A percentile compares a stretch with the other conserved stretches of the same genome.
Conservation (phyloP, 371 early-diverging fungal species). For the Thermomucor indicae-seudaticae region DNA sequence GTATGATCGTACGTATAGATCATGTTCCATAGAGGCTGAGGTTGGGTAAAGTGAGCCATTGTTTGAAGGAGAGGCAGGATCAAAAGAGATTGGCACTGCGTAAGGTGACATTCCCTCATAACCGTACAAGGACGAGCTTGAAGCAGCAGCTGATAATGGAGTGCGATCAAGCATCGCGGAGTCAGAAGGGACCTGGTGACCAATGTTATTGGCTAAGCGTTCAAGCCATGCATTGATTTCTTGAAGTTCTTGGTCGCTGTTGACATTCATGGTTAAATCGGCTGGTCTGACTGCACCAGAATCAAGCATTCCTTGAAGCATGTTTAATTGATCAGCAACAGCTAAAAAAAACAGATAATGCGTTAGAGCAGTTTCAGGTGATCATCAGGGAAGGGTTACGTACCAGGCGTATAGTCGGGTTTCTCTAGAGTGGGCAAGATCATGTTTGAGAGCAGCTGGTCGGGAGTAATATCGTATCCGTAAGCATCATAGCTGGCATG, state of each 20-base stretch:
- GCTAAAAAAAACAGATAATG: not conserved
- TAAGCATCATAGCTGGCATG: not conserved
- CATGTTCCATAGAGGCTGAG: conserved; percentile 7
- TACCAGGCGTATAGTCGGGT: conserved; percentile 12
- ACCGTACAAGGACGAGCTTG: not conserved
- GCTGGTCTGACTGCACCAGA: conserved; percentile 14
- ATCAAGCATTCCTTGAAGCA: conserved; percentile 11
- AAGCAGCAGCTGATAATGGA: not conserved
- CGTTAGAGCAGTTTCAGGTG: not conserved
- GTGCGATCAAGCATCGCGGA: not conserved
- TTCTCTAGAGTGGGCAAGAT: conserved; percentile 5
- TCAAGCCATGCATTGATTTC: conserved; percentile 34
- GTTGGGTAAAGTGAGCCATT: too few relatives aligned
- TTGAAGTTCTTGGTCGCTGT: conserved; percentile 25
- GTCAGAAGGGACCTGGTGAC: not conserved
- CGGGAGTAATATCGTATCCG: conserved; percentile 2
- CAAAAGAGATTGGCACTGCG: too few relatives aligned
- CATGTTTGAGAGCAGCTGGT: conserved; percentile 6
- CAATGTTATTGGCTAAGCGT: not conserved
- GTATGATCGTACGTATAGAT: conserved; percentile 11
- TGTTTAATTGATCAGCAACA: conserved; percentile 12
- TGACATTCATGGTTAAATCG: conserved; percentile 23
- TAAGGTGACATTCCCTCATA: not conserved
- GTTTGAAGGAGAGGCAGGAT: too few relatives aligned
- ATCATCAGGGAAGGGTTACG: not conserved